Percentiles rank a stretch among this genome's conserved stretches.
phyloP scores from a whole-genome alignment of 1,139 yeast species.

The Candida glucosophila region DNA sequence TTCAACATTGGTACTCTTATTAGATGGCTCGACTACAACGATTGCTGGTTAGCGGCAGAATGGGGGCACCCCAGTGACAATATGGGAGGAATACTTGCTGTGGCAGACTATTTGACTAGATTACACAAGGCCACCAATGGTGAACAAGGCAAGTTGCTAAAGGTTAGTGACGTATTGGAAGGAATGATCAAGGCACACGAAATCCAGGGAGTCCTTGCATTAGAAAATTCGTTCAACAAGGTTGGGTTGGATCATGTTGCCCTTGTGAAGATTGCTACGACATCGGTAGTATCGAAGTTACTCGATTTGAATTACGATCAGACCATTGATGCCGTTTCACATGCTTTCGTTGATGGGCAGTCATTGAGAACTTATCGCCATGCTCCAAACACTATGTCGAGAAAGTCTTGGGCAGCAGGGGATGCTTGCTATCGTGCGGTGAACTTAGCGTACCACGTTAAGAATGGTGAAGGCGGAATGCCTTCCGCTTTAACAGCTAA shows the following conservation, averaged over 20 bases:
- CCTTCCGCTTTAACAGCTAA: conserved; percentile 49
- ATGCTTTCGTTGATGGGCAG: conserved; percentile 54
- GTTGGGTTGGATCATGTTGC: conserved; percentile 57
- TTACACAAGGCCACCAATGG: conserved; percentile 30
- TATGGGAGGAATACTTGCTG: conserved; percentile 49
- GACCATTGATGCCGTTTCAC: conserved; percentile 47
- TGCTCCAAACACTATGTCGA: conserved; percentile 54
- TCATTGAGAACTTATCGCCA: conserved; percentile 52
- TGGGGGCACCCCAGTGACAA: conserved; percentile 63
- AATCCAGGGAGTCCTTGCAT: conserved; percentile 49
- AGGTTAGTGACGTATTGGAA: conserved; percentile 41
- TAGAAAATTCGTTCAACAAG: conserved; percentile 49
- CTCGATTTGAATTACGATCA: conserved; percentile 40
- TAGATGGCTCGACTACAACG: conserved; percentile 54
- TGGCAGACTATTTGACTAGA: conserved; percentile 48
- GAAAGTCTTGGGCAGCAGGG: conserved; percentile 64
- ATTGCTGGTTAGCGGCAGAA: conserved; percentile 59
- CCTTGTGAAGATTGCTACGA: conserved; percentile 49
- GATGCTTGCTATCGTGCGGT: conserved; percentile 57
- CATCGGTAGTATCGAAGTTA: conserved; percentile 50
- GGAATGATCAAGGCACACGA: conserved; percentile 56
- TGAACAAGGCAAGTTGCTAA: conserved; percentile 30
- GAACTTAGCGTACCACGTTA: conserved; percentile 42
- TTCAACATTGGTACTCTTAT: conserved; percentile 48
- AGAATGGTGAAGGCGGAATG: conserved; percentile 47